A percentile compares a stretch with the other conserved stretches of the same genome.
Evolutionary conservation across 768 basidiomycete species (phyloP).

Genomic region (Pholiota microspora): DNA sequence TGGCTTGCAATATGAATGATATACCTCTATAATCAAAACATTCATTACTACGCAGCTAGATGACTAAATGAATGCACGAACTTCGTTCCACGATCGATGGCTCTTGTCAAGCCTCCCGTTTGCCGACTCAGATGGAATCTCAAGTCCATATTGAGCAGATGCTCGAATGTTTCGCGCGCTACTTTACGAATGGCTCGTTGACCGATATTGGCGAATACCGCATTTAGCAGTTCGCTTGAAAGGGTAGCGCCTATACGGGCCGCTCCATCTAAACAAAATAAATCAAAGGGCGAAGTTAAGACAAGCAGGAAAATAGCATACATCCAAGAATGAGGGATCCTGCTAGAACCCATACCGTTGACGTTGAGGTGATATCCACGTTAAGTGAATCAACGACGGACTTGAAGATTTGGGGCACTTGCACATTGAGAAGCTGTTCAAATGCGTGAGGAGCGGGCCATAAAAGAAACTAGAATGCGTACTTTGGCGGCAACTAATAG

Average conservation of each 20-base stretch:
- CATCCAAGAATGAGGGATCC: conserved; percentile 92
- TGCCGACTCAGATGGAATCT: conserved; percentile 91
- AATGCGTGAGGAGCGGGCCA: neutral
- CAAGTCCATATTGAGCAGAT: conserved; percentile 87
- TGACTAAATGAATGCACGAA: conserved; percentile 31
- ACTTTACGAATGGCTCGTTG: conserved; percentile 94
- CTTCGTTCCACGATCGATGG: conserved; percentile 98
- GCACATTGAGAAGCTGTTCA: conserved; percentile 84
- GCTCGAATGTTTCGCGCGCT: conserved; percentile 93
- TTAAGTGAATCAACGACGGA: conserved; percentile 87
- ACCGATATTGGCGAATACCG: conserved; percentile 93
- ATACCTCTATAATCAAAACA: conserved; percentile 66
- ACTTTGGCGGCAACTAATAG: conserved; percentile 13
- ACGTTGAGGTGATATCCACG: conserved; percentile 66
- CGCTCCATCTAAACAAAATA: conserved; percentile 65
- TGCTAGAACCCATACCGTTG: conserved; percentile 88
- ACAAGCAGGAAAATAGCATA: conserved; percentile 38
- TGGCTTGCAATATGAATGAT: conserved; percentile 89
- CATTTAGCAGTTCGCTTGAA: conserved; percentile 90
- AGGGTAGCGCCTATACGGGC: conserved; percentile 89
- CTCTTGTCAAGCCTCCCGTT: conserved; percentile 93
- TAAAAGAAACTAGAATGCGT: neutral
- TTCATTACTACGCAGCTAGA: neutral
- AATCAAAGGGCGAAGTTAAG: neutral
- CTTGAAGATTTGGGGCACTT: conserved; percentile 98